These are phyloP conservation scores for Diaporthe batatas DNA, from an alignment of 2,329 filamentous ascomycete species.

Conservation along the genomic window DNA sequence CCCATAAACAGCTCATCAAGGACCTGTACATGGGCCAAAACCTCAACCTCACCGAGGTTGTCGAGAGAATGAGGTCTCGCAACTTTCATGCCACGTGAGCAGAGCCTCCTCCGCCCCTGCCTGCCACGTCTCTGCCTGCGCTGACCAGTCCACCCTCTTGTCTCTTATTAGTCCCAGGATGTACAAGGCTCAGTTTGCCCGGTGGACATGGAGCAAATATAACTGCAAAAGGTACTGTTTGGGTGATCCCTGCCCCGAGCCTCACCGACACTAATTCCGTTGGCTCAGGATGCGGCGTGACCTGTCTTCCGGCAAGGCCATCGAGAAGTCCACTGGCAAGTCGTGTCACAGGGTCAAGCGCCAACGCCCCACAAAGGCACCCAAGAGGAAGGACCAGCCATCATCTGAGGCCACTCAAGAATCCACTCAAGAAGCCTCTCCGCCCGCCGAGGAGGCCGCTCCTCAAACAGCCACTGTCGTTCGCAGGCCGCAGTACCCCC, in stretches of 20 bases:
- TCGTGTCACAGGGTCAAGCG: slow-evolving; percentile 42
- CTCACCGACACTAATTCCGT: neutral
- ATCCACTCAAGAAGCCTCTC: slow-evolving; percentile 1
- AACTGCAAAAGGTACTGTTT: slow-evolving; percentile 40
- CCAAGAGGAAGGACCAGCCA: slow-evolving; percentile 9
- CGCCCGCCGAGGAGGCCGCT: neutral
- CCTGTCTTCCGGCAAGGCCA: slow-evolving; percentile 40
- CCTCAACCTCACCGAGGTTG: slow-evolving; percentile 42
- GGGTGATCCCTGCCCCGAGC: neutral
- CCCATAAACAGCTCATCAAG: slow-evolving; percentile 41
- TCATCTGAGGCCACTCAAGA: slow-evolving; percentile 1
- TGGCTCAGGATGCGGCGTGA: slow-evolving; percentile 37
- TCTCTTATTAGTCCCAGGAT: slow-evolving; percentile 39
- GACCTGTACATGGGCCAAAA: slow-evolving; percentile 43
- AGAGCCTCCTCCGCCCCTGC: neutral
- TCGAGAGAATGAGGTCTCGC: slow-evolving; percentile 39
- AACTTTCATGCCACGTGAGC: slow-evolving; percentile 43
- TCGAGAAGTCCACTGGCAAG: slow-evolving; percentile 43
- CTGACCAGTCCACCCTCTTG: neutral
- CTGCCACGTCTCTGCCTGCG: neutral
- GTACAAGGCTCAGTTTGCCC: slow-evolving; percentile 44
- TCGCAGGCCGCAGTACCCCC: neutral
- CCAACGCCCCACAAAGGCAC: slow-evolving; percentile 15
- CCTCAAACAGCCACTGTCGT: neutral
- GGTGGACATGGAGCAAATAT: slow-evolving; percentile 44